Evolutionary conservation across 2,329 filamentous ascomycete genomes (phyloP).

Genomic region (Trichothecium sympodiale): DNA sequence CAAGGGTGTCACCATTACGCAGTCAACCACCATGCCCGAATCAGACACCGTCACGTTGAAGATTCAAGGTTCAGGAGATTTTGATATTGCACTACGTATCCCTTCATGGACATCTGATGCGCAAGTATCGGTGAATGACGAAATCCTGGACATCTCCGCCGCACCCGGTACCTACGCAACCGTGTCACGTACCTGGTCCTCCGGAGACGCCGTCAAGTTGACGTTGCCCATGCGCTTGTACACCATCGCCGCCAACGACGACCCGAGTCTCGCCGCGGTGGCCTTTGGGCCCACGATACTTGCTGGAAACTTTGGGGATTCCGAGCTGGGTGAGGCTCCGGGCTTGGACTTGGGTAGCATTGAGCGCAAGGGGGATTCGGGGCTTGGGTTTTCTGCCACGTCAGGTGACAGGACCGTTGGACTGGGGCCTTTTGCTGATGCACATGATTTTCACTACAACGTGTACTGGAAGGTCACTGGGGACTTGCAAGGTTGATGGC

Average conservation of each 20-base stretch:
- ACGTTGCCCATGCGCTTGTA: conserved; percentile 33
- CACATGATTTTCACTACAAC: conserved; percentile 29
- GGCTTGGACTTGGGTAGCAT: conserved; percentile 18
- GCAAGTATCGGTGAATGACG: conserved; percentile 29
- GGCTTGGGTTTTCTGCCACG: conserved; percentile 20
- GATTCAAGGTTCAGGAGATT: conserved; percentile 21
- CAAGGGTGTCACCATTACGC: conserved; percentile 25
- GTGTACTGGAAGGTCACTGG: conserved; percentile 24
- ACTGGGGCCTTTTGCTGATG: conserved; percentile 28
- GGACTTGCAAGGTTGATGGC: too few species aligned
- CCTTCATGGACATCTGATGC: conserved; percentile 32
- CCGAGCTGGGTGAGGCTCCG: conserved; percentile 13
- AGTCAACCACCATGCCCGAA: conserved; percentile 31
- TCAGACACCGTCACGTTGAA: conserved; percentile 26
- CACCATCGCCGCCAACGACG: conserved; percentile 34
- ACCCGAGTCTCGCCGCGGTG: conserved; percentile 28
- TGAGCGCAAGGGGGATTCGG: conserved; percentile 9
- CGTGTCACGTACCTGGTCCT: conserved; percentile 27
- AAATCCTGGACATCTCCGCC: conserved; percentile 12
- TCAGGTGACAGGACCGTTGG: conserved; percentile 17
- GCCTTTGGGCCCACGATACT: conserved; percentile 35
- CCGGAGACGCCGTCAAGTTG: conserved; percentile 30
- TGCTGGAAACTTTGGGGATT: conserved; percentile 31
- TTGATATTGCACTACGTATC: conserved; percentile 31
- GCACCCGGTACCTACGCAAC: conserved; percentile 28